A percentile compares a stretch with the other conserved stretches of the same genome.
Conservation (phyloP, 139 green algal species). For the Raphidocelis subcapitata region DNA sequence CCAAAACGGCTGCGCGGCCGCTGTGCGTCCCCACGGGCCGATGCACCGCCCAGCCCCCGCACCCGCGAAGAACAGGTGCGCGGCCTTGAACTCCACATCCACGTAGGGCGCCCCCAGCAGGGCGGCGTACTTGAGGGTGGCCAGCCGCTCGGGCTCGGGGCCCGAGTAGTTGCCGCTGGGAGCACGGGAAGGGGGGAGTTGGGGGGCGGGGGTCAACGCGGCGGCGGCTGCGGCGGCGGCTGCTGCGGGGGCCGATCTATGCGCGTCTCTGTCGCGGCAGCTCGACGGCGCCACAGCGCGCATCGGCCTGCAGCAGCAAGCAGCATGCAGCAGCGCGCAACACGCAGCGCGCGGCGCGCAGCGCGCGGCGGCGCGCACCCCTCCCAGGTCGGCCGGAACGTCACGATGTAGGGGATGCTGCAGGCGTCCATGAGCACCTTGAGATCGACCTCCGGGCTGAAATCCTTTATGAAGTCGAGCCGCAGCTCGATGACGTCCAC, state of each 20-base stretch:
- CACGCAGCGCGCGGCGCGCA: too few relatives aligned
- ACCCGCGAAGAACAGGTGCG: slow-evolving; percentile 75
- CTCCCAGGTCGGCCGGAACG: slow-evolving; percentile 89
- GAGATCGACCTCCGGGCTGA: slow-evolving; percentile 58
- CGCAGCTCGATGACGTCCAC: slow-evolving; percentile 88
- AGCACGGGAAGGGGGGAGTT: slow-evolving; percentile 2
- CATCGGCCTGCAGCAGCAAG: too few relatives aligned
- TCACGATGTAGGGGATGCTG: slow-evolving; percentile 78
- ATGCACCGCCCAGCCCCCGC: too few relatives aligned
- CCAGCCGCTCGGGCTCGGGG: slow-evolving; percentile 69
- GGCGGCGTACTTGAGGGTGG: slow-evolving; percentile 68
- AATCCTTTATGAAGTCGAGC: slow-evolving; percentile 80
- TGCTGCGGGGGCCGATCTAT: background rate
- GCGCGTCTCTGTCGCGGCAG: background rate
- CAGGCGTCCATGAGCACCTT: slow-evolving; percentile 58
- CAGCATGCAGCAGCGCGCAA: too few relatives aligned
- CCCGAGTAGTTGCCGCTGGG: slow-evolving; percentile 88
- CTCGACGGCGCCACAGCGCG: too few relatives aligned
- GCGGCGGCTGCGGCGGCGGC: background rate
- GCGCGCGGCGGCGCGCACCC: too few relatives aligned
- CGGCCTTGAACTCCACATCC: slow-evolving; percentile 90
- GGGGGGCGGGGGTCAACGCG: background rate
- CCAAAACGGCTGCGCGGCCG: too few relatives aligned
- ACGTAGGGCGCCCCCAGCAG: slow-evolving; percentile 81
- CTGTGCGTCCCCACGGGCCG: too few relatives aligned